Base-by-base conservation (phyloP, 2,329 filamentous ascomycete species). In the Aspergillus versicolor region DNA sequence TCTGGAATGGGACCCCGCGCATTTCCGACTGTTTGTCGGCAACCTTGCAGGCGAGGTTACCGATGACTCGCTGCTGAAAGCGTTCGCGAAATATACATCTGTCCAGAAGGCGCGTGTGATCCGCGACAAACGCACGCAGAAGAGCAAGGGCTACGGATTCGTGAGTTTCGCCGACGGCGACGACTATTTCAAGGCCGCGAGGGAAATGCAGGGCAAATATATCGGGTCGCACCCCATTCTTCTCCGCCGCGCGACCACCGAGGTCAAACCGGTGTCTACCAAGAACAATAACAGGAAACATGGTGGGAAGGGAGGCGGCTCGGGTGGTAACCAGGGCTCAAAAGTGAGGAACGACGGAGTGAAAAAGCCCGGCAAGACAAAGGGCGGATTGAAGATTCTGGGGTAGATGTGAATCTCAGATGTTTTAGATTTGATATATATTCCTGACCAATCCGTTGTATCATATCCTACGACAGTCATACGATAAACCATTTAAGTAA, bases 171-270 rank as follows among this genome's bases (percentile, higher is more conserved):
- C 88, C 67, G 90, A 97, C 70, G 90, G 92, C 30, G 94, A 99
- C 73, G 92, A 97, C 70, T 97, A 95, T 73, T 97, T 99, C 81
- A 86, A 91, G 68, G 93, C 94, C 2, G 93, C 92, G 67, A 92
- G 94, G 77, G 93, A 97, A 78, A 97, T 97, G 94, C 90, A 97
- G 69, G 92, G 92, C 66, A 97, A 99, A 78, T 99, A 99, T 76
- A 97, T 99, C 71, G 93, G 96, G 68, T 97, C 92, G 73, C 94
- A 97, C 74, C 94, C 94, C 0, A 90, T 97, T 27, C 80, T 90
- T 24, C 84, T 97, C 64, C 88, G 90, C 74, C 90, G 94, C 73
- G 91, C 90, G 63, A 96, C 88, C 65, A 96, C 93, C 5, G 92
- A 97, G 74, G 91, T 99, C 74, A 91, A 90, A 71, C 85, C 91